phyloP scores from a whole-genome alignment of 352 stramenopile species.

The Albugo candida region DNA sequence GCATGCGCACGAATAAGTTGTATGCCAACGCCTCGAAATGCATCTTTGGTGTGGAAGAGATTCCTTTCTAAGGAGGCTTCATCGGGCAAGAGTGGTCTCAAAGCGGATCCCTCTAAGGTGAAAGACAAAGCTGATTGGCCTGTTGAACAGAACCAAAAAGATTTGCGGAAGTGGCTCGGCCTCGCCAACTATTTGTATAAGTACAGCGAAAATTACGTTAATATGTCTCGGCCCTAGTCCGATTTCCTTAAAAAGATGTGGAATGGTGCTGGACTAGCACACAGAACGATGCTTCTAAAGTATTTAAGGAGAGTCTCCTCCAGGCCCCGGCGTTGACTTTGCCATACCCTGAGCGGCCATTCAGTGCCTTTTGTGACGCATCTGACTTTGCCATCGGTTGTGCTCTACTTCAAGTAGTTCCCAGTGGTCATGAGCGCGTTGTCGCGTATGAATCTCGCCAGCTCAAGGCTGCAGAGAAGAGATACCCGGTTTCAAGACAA shows the following conservation, averaged over 20 bases:
- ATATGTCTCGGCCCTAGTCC: neutral
- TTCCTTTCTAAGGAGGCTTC: slow-evolving; percentile 14
- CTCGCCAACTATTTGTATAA: neutral
- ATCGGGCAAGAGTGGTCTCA: slow-evolving; percentile 5
- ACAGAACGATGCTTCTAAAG: neutral
- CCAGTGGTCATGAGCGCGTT: neutral
- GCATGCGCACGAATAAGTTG: slow-evolving; percentile 6
- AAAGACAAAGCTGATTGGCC: slow-evolving; percentile 6
- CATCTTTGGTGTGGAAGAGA: slow-evolving; percentile 8
- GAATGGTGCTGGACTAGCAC: neutral
- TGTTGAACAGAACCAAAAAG: slow-evolving; percentile 4
- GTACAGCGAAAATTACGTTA: neutral
- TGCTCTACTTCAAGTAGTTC: neutral
- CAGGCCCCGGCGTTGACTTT: neutral
- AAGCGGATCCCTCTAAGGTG: slow-evolving; percentile 5
- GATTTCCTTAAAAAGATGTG: neutral
- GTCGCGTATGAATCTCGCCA: slow-evolving; percentile 3
- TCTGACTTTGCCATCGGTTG: slow-evolving; percentile 1
- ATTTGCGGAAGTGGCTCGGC: slow-evolving; percentile 1
- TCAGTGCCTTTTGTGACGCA: slow-evolving; percentile 3
- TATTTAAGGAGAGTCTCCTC: neutral
- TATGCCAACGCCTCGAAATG: slow-evolving; percentile 15
- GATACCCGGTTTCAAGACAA: neutral
- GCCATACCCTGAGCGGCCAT: neutral
- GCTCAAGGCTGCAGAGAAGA: neutral